Evolutionary conservation across 169 alveolate species (phyloP), one percentile per base, ranked within the genome.

Genomic region (Sarcocystis neurona): DNA sequence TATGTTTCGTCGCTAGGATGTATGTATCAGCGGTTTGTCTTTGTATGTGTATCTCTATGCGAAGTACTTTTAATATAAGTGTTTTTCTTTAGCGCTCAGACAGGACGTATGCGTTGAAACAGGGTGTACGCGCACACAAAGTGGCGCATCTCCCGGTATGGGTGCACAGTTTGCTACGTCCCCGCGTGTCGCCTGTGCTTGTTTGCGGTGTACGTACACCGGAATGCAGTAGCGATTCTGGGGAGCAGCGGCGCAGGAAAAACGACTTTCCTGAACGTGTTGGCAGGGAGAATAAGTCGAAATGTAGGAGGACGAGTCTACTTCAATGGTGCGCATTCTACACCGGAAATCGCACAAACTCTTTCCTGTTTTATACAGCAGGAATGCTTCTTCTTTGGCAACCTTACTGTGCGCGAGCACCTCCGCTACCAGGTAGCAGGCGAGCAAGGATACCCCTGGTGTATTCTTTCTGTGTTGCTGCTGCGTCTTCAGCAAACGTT

Each of bases 231-330:
- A 43, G 96, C 96, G 20, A 90, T 96, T 77, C 91, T 96, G 96
- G 98, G 98, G 18, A 85, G 96, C 60, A 94, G 97, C 32, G 98
- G 98, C 27, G 97, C 97, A 56, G 98, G 98, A 32, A 96, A 95
- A 88, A 93, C 97, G 34, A 93, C 96, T 0, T 85, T 95, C 3
- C 90, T 96, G 48, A 94, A 95, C 72, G 87, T 85, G 46, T n/a
- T 80, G 48, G 41, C 84, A 53, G 95, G 87, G 46, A 89, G 84
- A 82, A 84, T 91, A 34, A 79, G 84, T 50, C 37, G 58, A 75
- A 85, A 56, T 27, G 89, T 56, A 94, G 94, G 56, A 30, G 91
- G 91, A n/a, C 70, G 72, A 32, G 87, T 94, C n/a, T 27, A 47
- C 5, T 72, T 87, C 56, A 93, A 93, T 84, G 94, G 95, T 18